phyloP scores from a whole-genome alignment of 306 rosid species.

The Nissolia schottii region DNA sequence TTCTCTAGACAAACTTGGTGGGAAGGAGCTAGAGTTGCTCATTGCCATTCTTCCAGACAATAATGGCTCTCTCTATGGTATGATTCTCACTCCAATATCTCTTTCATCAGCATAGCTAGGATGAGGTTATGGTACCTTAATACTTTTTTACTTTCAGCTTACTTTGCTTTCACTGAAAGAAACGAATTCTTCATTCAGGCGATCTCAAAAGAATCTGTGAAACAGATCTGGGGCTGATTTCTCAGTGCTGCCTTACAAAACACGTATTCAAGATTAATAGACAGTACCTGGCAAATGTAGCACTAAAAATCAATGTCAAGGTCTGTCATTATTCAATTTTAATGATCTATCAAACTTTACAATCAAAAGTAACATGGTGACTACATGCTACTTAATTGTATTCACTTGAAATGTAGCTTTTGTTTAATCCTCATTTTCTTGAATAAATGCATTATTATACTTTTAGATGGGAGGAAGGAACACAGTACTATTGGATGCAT shows the following conservation, averaged over 20 bases:
- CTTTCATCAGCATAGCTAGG: not conserved
- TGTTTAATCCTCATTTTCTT: slow-evolving; percentile 1
- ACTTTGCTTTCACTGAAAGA: slow-evolving; percentile 6
- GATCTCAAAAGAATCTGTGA: slow-evolving; percentile 70
- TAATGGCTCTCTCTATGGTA: slow-evolving; percentile 51
- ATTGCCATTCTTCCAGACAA: slow-evolving; percentile 53
- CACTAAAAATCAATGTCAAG: slow-evolving; percentile 66
- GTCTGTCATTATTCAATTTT: slow-evolving; percentile 20
- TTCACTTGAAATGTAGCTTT: not conserved
- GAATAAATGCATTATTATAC: not conserved
- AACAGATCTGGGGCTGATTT: slow-evolving; percentile 62
- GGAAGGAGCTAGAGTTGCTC: slow-evolving; percentile 47
- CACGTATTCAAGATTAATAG: slow-evolving; percentile 56
- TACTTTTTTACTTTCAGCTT: not conserved
- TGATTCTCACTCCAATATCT: not conserved
- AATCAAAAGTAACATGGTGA: not conserved
- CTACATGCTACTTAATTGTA: not conserved
- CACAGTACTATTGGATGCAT: slow-evolving; percentile 73
- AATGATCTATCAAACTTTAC: not conserved
- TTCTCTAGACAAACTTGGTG: slow-evolving; percentile 36
- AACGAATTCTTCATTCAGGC: slow-evolving; percentile 33
- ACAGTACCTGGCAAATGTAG: slow-evolving; percentile 64
- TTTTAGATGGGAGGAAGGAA: slow-evolving; percentile 75
- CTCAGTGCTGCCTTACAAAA: slow-evolving; percentile 71
- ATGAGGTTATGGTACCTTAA: not conserved